These are phyloP conservation scores for Tylopilus sp. DNA, from an alignment of 1,284 basidiomycete species.

Conservation along the genomic window DNA sequence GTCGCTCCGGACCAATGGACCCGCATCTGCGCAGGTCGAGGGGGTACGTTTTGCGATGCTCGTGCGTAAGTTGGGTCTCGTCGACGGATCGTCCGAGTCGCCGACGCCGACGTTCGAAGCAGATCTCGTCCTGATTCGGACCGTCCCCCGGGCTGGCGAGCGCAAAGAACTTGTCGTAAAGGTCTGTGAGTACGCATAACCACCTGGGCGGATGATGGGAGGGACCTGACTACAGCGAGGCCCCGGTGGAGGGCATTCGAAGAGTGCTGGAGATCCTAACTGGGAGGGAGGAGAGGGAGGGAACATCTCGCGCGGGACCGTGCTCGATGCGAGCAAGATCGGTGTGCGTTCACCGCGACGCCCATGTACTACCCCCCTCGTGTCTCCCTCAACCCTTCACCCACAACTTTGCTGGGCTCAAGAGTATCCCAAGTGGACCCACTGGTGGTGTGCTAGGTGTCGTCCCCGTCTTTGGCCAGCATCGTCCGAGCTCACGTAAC, in stretches of 20 bases:
- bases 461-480: too few species aligned
- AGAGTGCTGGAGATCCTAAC: constrained; percentile 83
- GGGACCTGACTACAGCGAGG: constrained; percentile 66
- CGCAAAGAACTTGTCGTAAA: constrained; percentile 78
- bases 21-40: constrained; percentile 53
- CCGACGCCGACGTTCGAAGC: constrained; percentile 22
- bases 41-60: constrained; percentile 81
- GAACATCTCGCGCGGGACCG: constrained; percentile 65
- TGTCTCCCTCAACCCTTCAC: constrained; percentile 20
- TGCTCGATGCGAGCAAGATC: constrained; percentile 79
- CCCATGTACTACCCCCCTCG: too few species aligned
- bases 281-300: constrained; percentile 51
- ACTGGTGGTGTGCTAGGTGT: constrained; percentile 78
- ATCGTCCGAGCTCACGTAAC: too few species aligned
- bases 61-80: constrained; percentile 52
- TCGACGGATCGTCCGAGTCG: background rate
- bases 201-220: too few species aligned
- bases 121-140: constrained; percentile 71
- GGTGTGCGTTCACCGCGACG: constrained; percentile 40
- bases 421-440: constrained; percentile 73
- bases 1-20: constrained; percentile 60
- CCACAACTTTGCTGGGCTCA: constrained; percentile 70
- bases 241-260: constrained; percentile 91
- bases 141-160: constrained; percentile 47
- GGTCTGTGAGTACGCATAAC: constrained; percentile 49